These are phyloP conservation scores for Linderniella brevidens DNA, from an alignment of 257 asterid species.

Conservation along the genomic window DNA sequence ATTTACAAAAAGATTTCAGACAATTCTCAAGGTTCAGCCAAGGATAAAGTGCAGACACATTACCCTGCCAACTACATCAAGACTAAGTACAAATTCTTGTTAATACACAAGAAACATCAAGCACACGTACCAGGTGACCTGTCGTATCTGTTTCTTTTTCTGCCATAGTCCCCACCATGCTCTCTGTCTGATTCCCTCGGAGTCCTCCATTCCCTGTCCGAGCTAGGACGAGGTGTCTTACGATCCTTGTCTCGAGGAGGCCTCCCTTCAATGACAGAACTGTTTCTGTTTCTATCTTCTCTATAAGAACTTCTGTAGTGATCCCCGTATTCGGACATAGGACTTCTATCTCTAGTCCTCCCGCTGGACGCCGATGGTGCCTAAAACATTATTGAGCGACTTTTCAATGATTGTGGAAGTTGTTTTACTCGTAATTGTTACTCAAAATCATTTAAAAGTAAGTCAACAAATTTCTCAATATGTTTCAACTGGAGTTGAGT, in stretches of 20 bases:
- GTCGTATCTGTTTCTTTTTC: slow-evolving; percentile 58
- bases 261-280: slow-evolving; percentile 34
- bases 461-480: too few relatives aligned
- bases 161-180: slow-evolving; percentile 27
- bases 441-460: slow-evolving; percentile 2
- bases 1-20: neutral
- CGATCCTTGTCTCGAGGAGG: slow-evolving; percentile 25
- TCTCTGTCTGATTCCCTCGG: slow-evolving; percentile 48
- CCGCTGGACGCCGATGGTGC: slow-evolving; percentile 22
- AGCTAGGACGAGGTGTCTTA: slow-evolving; percentile 1
- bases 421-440: neutral
- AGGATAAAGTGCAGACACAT: neutral
- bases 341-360: slow-evolving; percentile 39
- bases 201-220: slow-evolving; percentile 36
- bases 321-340: slow-evolving; percentile 33
- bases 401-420: neutral
- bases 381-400: slow-evolving; percentile 17
- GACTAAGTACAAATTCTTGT: slow-evolving; percentile 2
- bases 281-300: slow-evolving; percentile 25
- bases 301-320: slow-evolving; percentile 27
- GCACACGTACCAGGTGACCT: slow-evolving; percentile 52
- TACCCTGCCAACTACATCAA: too few relatives aligned
- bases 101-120: slow-evolving; percentile 5
- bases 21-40: slow-evolving; percentile 5
- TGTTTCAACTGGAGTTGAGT: too few relatives aligned